Base-by-base conservation (phyloP, 805 yeast species). In the Torulaspora gathmanii region DNA sequence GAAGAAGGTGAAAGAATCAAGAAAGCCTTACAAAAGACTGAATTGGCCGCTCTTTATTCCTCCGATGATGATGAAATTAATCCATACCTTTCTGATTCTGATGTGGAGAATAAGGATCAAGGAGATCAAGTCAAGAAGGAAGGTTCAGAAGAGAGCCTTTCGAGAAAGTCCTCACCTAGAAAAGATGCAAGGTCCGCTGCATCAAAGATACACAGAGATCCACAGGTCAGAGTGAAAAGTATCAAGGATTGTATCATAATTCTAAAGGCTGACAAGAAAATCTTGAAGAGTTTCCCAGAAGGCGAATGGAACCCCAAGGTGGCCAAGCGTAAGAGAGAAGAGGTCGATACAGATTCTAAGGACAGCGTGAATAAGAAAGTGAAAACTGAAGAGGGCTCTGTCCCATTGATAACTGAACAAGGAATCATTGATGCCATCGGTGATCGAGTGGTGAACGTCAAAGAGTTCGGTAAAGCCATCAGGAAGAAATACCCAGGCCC, bases 21-120 rank as follows among this genome's bases (percentile, higher is more conserved):
- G 55, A 85, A 85, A 64, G 89, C 93, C 1, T 73, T 93, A 56
- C 80, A 83, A 51, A 83, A 88, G 55, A 80, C 91, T 25, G 97
- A 91, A 63, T 82, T 87, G 65, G 83, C 83, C 55, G 95, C 84
- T 4, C 55, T 70, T 42, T 70, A 70, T 47, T 90, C 87, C 37
- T 89, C 91, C 56, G 97, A 89, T 56, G 95, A 86, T 52, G 91
- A 86, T 43, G 93, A 88, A 44, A 79, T 77, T 36, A 87, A 88
- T 61, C 96, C 96, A 31, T 89, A 88, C 58, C 70, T 84, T 17
- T 79, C 83, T 37, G 78, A 86, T 58, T 82, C 87, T 47, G 86
- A 81, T 40, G 68, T 77, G 11, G 87, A 83, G 42, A 73, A 77
- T 36, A 72, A 71, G 30, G 76, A 74, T 12, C 37, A 69, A 70